Base-by-base conservation (phyloP, 2,329 filamentous ascomycete species). In the Colletotrichum filicis region DNA sequence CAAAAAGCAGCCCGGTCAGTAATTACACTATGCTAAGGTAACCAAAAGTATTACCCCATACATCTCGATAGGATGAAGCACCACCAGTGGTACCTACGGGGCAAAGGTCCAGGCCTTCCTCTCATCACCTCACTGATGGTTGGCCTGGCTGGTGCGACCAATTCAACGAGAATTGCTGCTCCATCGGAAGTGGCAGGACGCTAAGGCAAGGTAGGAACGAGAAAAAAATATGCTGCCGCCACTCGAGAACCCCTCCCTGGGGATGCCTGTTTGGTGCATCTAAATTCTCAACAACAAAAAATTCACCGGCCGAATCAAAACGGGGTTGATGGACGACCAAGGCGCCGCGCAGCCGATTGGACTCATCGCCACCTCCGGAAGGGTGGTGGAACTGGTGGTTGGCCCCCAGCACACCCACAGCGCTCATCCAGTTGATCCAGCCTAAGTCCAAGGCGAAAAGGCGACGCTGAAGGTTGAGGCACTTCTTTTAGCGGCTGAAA, bases 121-220 rank as follows among this genome's bases (percentile, higher is more conserved):
- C 30, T 52, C 3, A 32, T n/a, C 37, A 42, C 37, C 37, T 42
- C 32, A 60, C 60, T 52, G 28, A 52, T 63, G 60, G 58, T 63
- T 52, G 56, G 53, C 46, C 56, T 66, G 42, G 14, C 56, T 66
- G 42, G n/a, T 24, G 49, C 66, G 73, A 70, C 28, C 59, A 74
- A 71, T 75, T 75, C 66, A 69, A 75, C 73, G 69, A 75, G 73
- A 74, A 73, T 71, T 74, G 61, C 55, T 66, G 65, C 60, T 37
- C n/a, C 70, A 64, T 65, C 56, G 56, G 46, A 42, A 49, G 24
- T 30, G 24, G 26, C 46, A 71, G 46, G 59, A 46, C 66, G 60
- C 66, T 61, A 60, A 64, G 46, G 46, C 49, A 55, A 53, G 46
- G 62, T 37, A 65, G 59, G 69, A 55, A 60, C 66, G 30, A 49